Percentiles rank a stretch among this genome's conserved stretches.
These are phyloP conservation scores for Hortiboletus campestris DNA, from an alignment of 768 basidiomycete species.

Conservation along the genomic window DNA sequence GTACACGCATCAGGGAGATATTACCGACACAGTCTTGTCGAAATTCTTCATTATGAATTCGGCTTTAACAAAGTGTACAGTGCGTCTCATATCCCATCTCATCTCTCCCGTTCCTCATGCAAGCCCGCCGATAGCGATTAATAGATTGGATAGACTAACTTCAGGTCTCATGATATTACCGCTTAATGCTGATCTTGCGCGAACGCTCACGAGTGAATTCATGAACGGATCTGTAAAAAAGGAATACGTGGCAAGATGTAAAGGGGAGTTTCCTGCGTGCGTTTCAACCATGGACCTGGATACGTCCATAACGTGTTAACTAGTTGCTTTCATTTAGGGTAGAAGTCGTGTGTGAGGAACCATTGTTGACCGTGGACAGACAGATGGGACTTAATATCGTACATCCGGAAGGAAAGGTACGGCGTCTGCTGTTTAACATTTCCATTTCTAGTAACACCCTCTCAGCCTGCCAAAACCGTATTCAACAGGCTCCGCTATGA, in stretches of 20 bases:
- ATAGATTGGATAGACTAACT: constrained; percentile 90
- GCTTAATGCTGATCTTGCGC: constrained; percentile 64
- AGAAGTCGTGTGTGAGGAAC: constrained; percentile 81
- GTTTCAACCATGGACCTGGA: constrained; percentile 28
- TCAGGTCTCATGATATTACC: constrained; percentile 96
- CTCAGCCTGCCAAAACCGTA: constrained; percentile 81
- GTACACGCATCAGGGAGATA: constrained; percentile 93
- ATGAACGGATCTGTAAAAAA: constrained; percentile 79
- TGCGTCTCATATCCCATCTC: constrained; percentile 40
- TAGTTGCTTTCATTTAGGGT: constrained; percentile 43
- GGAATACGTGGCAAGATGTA: constrained; percentile 88
- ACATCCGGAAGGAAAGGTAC: constrained; percentile 90
- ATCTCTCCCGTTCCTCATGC: not conserved
- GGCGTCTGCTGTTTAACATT: not conserved
- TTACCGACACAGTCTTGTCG: constrained; percentile 81
- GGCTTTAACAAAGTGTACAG: constrained; percentile 81
- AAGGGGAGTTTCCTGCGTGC: constrained; percentile 83
- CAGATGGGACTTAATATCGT: constrained; percentile 98
- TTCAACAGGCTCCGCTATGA: constrained; percentile 87
- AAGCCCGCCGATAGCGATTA: constrained; percentile 63
- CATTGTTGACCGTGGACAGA: constrained; percentile 87
- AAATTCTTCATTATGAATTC: constrained; percentile 82
- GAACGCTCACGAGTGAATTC: constrained; percentile 77
- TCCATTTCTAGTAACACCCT: not conserved
- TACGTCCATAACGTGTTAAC: not conserved